A percentile compares a stretch with the other conserved stretches of the same genome.
These are phyloP conservation scores for Tetrahymena elliotti DNA, from an alignment of 73 alveolate genomes.

Conservation along the genomic window DNA sequence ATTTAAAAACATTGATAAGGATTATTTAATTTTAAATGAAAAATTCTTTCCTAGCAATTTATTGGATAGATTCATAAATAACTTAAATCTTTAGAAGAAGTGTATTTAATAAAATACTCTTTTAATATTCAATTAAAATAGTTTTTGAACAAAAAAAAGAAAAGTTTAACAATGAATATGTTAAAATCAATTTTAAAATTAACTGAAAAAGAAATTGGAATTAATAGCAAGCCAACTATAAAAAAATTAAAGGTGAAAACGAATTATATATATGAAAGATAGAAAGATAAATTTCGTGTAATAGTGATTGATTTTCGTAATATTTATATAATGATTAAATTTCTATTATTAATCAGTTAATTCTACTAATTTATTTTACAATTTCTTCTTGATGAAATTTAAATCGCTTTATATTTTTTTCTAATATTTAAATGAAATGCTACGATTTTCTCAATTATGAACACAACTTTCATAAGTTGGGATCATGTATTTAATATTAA, in stretches of 20 bases:
- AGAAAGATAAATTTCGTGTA: not conserved
- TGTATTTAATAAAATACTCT: too few species aligned
- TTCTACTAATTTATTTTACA: not conserved
- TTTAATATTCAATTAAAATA: too few species aligned
- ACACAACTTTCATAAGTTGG: conserved; percentile 99
- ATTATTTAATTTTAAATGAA: too few species aligned
- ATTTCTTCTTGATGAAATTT: not conserved
- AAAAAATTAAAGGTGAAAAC: not conserved
- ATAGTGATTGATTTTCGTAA: not conserved
- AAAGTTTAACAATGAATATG: too few species aligned
- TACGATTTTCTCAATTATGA: conserved; percentile 36
- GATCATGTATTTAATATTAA: conserved; percentile 99
- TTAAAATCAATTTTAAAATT: too few species aligned
- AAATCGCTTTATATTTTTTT: not conserved
- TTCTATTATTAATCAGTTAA: not conserved
- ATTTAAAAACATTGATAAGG: too few species aligned
- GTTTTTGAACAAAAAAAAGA: too few species aligned
- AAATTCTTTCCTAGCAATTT: too few species aligned
- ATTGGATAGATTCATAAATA: too few species aligned
- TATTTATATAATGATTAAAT: not conserved
- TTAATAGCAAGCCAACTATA: not conserved
- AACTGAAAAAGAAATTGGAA: not conserved
- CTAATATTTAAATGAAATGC: not conserved
- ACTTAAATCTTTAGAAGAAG: too few species aligned
- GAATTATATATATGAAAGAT: not conserved